A percentile compares a stretch with the other conserved stretches of the same genome.
phyloP scores from a whole-genome alignment of 1,284 basidiomycete species.

The Ustilago cynodontis region DNA sequence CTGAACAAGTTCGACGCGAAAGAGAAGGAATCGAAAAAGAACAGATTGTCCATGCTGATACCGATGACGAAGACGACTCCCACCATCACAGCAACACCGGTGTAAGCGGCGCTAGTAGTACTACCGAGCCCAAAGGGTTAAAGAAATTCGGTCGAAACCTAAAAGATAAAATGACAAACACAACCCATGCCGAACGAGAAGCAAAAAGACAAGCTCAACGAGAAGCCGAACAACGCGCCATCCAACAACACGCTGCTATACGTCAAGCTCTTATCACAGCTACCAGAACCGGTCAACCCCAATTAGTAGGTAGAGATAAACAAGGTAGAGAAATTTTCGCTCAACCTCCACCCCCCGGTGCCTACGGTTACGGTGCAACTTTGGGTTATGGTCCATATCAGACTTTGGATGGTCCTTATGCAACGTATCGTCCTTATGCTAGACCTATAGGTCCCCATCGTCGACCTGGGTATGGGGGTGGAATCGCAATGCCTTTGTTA shows the following conservation, averaged over 20 bases:
- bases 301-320: conserved; percentile 45
- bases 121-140: conserved; percentile 32
- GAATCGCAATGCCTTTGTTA: conserved; percentile 27
- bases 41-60: conserved; percentile 45
- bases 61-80: conserved; percentile 48
- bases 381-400: conserved; percentile 54
- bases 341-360: conserved; percentile 51
- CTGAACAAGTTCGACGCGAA: conserved; percentile 25
- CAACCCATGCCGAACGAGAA: conserved; percentile 64
- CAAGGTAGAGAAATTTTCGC: conserved; percentile 54
- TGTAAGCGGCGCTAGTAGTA: background rate
- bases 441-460: conserved; percentile 44
- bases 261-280: conserved; percentile 38
- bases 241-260: conserved; percentile 49
- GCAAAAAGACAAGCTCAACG: conserved; percentile 47
- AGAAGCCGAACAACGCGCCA: conserved; percentile 54
- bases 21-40: conserved; percentile 28
- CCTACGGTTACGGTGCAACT: conserved; percentile 38
- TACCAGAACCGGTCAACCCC: conserved; percentile 52
- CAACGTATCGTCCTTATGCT: conserved; percentile 38
- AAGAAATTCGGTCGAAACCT: conserved; percentile 62
- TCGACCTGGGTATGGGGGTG: conserved; percentile 30
- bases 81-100: background rate
- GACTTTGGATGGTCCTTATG: conserved; percentile 40
- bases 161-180: conserved; percentile 68